phyloP scores from a whole-genome alignment of 2,329 filamentous ascomycete species.

The Clonostachys rhizophaga region DNA sequence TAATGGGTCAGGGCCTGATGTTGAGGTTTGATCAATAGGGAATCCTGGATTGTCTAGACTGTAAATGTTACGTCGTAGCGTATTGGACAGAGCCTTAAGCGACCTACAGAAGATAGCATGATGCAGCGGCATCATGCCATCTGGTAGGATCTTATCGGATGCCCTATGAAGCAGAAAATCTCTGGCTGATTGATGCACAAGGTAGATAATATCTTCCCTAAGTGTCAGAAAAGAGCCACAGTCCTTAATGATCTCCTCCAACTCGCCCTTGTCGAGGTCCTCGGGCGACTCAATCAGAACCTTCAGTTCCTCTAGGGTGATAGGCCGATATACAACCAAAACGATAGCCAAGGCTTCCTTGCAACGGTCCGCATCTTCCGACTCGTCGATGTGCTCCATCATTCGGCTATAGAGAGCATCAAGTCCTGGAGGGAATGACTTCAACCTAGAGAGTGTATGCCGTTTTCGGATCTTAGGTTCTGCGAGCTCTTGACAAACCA shows the following conservation, averaged over 20 bases:
- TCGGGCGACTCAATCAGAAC: too few species aligned
- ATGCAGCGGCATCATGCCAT: conserved; percentile 10
- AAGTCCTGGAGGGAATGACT: too few species aligned
- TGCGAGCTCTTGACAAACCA: too few species aligned
- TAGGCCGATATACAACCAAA: too few species aligned
- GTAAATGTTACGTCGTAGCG: conserved; percentile 26
- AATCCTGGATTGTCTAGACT: conserved; percentile 9
- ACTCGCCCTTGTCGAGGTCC: not conserved
- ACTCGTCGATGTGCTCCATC: too few species aligned
- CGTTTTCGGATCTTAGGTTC: too few species aligned
- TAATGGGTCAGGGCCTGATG: conserved; percentile 7
- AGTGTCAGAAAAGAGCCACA: conserved; percentile 32
- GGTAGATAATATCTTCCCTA: conserved; percentile 15
- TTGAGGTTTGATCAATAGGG: conserved; percentile 3
- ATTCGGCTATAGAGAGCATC: too few species aligned
- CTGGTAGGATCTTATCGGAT: too few species aligned
- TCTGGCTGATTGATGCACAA: conserved; percentile 35
- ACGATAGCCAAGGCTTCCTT: too few species aligned
- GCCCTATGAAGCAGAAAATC: conserved; percentile 13
- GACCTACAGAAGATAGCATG: conserved; percentile 23
- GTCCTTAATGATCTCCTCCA: conserved; percentile 15
- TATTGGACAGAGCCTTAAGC: conserved; percentile 17
- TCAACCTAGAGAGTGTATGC: too few species aligned
- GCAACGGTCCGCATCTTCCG: too few species aligned
- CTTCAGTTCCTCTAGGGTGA: too few species aligned